Percentiles rank a stretch among this genome's conserved stretches.
These are phyloP conservation scores for Cladosporium sp. DNA, from an alignment of 2,329 filamentous ascomycete species.

Conservation along the genomic window DNA sequence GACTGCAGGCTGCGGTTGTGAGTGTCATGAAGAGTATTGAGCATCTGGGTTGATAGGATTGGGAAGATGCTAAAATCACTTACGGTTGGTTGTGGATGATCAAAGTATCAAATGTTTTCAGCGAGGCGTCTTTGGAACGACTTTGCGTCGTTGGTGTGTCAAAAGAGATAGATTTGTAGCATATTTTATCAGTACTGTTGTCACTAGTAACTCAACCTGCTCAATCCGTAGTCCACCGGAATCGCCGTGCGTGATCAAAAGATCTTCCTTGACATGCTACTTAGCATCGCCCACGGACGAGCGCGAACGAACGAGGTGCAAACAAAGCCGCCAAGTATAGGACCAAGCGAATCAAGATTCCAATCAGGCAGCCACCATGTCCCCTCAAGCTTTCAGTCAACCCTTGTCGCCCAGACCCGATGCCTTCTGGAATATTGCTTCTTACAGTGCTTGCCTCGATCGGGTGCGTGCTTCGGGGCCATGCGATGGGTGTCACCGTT, in stretches of 20 bases:
- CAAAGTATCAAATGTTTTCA: not conserved
- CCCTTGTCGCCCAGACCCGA: not conserved
- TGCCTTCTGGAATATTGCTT: not conserved
- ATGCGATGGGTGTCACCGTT: no score
- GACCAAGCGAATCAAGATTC: not conserved
- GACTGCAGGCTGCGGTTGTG: constrained; percentile 7
- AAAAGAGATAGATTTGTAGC: no score
- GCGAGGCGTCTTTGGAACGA: constrained; percentile 1
- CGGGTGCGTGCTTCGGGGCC: no score
- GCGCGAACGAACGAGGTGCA: no score
- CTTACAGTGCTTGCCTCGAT: not conserved
- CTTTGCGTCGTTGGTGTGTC: not conserved
- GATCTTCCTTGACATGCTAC: no score
- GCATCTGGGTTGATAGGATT: not conserved
- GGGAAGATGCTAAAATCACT: not conserved
- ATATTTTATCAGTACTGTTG: no score
- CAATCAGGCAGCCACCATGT: not conserved
- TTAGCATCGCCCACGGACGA: no score
- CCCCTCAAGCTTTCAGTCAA: not conserved
- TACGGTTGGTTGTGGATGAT: not conserved
- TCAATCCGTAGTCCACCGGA: no score
- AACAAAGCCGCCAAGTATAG: not conserved
- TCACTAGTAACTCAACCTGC: no score
- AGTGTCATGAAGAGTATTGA: constrained; percentile 5
- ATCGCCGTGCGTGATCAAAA: no score